These are phyloP conservation scores for Arthrocladium fulminans DNA, from an alignment of 2,329 filamentous ascomycete species.

Conservation along the genomic window DNA sequence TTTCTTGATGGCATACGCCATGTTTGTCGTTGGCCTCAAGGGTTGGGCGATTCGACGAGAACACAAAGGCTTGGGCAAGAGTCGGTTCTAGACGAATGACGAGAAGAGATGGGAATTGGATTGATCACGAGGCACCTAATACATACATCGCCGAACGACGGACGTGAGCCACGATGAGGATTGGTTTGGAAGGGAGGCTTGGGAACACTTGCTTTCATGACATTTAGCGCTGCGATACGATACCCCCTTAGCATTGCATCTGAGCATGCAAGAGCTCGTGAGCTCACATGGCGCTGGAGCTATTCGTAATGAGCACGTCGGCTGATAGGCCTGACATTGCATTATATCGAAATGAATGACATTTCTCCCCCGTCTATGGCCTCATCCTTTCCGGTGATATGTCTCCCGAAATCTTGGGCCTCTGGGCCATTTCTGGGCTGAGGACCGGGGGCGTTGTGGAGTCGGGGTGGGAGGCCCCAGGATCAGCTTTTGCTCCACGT, in stretches of 20 bases:
- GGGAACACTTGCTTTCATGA: background rate
- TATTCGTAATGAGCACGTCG: background rate
- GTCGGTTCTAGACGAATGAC: background rate
- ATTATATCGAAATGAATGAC: background rate
- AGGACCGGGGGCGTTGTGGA: too few species aligned
- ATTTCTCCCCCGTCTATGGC: too few species aligned
- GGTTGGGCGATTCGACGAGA: conserved; percentile 63
- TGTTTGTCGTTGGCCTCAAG: conserved; percentile 71
- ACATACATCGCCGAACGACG: background rate
- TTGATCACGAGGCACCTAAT: background rate
- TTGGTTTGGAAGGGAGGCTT: too few species aligned
- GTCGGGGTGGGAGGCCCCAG: too few species aligned
- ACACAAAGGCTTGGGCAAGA: conserved; percentile 6
- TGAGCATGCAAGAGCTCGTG: background rate
- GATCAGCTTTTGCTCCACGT: background rate
- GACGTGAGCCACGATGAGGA: too few species aligned
- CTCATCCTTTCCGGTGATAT: too few species aligned
- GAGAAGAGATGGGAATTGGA: background rate
- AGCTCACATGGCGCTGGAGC: background rate
- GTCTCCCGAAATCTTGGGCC: too few species aligned
- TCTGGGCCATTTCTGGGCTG: too few species aligned
- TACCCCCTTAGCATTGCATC: background rate
- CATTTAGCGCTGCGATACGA: background rate
- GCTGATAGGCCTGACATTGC: background rate
- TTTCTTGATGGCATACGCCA: conserved; percentile 75